Conservation (phyloP, 2,329 filamentous ascomycete species). For the Trichophaea hybrida region DNA sequence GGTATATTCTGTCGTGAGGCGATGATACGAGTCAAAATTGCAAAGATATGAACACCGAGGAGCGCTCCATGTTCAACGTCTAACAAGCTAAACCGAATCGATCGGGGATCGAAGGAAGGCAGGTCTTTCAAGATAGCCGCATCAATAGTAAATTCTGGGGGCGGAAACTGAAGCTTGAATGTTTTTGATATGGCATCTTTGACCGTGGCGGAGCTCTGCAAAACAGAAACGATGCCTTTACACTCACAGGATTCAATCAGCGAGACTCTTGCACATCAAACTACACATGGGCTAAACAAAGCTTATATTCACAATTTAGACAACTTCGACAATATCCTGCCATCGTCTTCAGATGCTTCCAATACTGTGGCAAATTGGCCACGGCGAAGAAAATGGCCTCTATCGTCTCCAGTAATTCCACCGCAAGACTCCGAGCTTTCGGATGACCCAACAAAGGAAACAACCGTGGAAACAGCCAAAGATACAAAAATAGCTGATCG, state of each 20-base stretch:
- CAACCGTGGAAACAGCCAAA: slow-evolving; percentile 48
- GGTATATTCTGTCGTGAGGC: slow-evolving; percentile 4
- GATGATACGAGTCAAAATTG: slow-evolving; percentile 14
- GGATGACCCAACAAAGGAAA: slow-evolving; percentile 43
- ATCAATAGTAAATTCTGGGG: slow-evolving; percentile 15
- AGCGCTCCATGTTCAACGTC: slow-evolving; percentile 16
- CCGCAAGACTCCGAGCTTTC: slow-evolving; percentile 30
- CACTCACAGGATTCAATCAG: not conserved
- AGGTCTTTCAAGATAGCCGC: slow-evolving; percentile 10
- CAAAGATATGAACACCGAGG: slow-evolving; percentile 19
- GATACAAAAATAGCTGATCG: slow-evolving; percentile 48
- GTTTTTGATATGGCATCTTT: not conserved
- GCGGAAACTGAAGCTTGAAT: slow-evolving; percentile 21
- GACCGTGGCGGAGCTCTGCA: not conserved
- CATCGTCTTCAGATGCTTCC: slow-evolving; percentile 39
- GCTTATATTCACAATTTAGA: slow-evolving; percentile 35
- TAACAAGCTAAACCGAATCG: slow-evolving; percentile 15
- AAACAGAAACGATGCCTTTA: not conserved
- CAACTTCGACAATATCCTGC: slow-evolving; percentile 35
- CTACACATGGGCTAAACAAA: not conserved
- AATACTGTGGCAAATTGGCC: slow-evolving; percentile 15
- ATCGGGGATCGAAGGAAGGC: slow-evolving; percentile 7
- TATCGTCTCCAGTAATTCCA: slow-evolving; percentile 39
- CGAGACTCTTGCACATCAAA: not conserved
- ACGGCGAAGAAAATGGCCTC: slow-evolving; percentile 28